Conservation (phyloP, 345 rosid genomes). For the Excoecaria cochinchinensis region DNA sequence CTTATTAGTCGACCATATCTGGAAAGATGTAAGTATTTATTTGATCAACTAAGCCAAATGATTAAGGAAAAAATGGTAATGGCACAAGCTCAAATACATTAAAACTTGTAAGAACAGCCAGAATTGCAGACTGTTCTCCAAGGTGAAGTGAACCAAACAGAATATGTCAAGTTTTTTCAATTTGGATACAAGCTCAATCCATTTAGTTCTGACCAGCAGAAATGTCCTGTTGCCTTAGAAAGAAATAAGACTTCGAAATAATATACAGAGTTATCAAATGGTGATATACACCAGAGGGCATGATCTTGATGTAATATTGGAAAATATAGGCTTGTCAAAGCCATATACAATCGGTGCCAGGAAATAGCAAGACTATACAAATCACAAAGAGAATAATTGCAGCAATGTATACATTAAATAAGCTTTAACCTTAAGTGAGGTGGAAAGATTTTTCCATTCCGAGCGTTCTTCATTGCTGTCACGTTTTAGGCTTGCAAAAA, state of each 20-base stretch:
- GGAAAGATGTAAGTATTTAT: not conserved
- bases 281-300: not conserved
- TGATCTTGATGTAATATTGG: not conserved
- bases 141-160: not conserved
- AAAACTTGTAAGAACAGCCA: not conserved
- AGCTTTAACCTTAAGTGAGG: constrained; percentile 60
- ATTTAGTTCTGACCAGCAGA: not conserved
- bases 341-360: not conserved
- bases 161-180: not conserved
- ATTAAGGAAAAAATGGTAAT: not conserved
- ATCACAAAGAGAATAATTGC: not conserved
- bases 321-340: not conserved
- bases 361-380: constrained; percentile 1
- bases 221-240: not conserved
- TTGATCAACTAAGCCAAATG: not conserved
- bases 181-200: not conserved
- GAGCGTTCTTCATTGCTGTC: constrained; percentile 68
- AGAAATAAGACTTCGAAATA: not conserved
- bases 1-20: constrained; percentile 24
- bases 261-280: not conserved
- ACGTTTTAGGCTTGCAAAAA: constrained; percentile 70
- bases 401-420: not conserved
- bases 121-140: not conserved
- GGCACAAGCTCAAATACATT: not conserved
- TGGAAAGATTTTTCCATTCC: constrained; percentile 73